phyloP scores from a whole-genome alignment of 1,139 yeast species.

The Eremothecium sinecaudum region DNA sequence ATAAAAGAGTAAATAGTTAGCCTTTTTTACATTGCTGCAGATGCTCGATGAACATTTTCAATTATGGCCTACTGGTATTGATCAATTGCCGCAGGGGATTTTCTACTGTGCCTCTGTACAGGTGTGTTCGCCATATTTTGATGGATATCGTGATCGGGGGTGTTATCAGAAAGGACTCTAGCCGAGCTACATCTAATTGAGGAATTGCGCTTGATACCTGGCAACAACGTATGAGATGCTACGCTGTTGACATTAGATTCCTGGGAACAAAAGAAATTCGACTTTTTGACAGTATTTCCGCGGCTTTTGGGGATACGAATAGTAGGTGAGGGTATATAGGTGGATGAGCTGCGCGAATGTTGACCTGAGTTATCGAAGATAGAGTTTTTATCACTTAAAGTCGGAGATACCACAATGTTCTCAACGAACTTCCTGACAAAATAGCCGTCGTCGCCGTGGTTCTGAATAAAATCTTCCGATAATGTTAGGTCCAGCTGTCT shows the following conservation, averaged over 20 bases:
- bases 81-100: too few relatives aligned
- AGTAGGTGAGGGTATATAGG: slow-evolving; percentile 5
- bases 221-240: slow-evolving; percentile 16
- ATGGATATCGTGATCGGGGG: too few relatives aligned
- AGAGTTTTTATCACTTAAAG: not conserved
- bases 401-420: not conserved
- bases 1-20: too few relatives aligned
- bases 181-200: slow-evolving; percentile 14
- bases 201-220: slow-evolving; percentile 25
- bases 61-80: too few relatives aligned
- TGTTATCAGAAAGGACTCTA: slow-evolving; percentile 6
- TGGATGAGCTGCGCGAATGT: not conserved
- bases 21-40: too few relatives aligned
- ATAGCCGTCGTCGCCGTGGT: slow-evolving; percentile 6
- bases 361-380: not conserved
- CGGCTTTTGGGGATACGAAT: slow-evolving; percentile 10
- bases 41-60: too few relatives aligned
- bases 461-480: slow-evolving; percentile 10
- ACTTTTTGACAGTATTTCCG: slow-evolving; percentile 14
- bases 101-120: too few relatives aligned
- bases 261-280: slow-evolving; percentile 21
- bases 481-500: slow-evolving; percentile 14
- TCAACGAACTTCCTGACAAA: slow-evolving; percentile 1
- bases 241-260: slow-evolving; percentile 10
- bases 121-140: too few relatives aligned